Conservation (phyloP, 345 rosid genomes). For the Dipteronia dyeriana region DNA sequence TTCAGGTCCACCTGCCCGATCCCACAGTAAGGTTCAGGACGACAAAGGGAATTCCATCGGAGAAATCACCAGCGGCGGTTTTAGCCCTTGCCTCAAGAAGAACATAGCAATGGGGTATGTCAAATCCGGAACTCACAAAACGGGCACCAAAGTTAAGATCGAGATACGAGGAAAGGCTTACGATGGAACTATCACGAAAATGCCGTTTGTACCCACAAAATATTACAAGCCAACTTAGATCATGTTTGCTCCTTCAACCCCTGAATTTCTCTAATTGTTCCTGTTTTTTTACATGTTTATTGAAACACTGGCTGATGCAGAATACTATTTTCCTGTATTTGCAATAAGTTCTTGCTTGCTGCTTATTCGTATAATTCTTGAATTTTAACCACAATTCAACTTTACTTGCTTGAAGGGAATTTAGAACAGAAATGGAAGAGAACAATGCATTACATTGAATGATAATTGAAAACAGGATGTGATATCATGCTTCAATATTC, state of each 20-base stretch:
- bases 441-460: not conserved
- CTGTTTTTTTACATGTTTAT: slow-evolving; percentile 14
- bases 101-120: slow-evolving; percentile 98
- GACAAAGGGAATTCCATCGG: slow-evolving; percentile 75
- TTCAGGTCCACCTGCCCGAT: slow-evolving; percentile 88
- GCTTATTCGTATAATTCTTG: slow-evolving; percentile 15
- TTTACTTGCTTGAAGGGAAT: slow-evolving; percentile 22
- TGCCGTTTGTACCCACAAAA: slow-evolving; percentile 83
- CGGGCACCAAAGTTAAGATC: slow-evolving; percentile 77
- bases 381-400: not conserved
- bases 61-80: slow-evolving; percentile 96
- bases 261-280: slow-evolving; percentile 12
- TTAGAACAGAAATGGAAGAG: slow-evolving; percentile 1
- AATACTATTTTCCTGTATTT: not conserved
- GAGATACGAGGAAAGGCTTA: slow-evolving; percentile 82
- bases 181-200: slow-evolving; percentile 78
- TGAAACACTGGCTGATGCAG: slow-evolving; percentile 1
- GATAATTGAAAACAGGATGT: not conserved
- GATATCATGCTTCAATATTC: not conserved
- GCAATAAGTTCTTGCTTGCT: not conserved
- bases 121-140: slow-evolving; percentile 87
- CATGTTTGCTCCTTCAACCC: slow-evolving; percentile 16
- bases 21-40: slow-evolving; percentile 91
- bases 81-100: slow-evolving; percentile 96
- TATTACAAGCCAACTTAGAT: slow-evolving; percentile 79